These are phyloP conservation scores for Galium porrigens DNA, from an alignment of 305 asterid genomes.

Conservation along the genomic window DNA sequence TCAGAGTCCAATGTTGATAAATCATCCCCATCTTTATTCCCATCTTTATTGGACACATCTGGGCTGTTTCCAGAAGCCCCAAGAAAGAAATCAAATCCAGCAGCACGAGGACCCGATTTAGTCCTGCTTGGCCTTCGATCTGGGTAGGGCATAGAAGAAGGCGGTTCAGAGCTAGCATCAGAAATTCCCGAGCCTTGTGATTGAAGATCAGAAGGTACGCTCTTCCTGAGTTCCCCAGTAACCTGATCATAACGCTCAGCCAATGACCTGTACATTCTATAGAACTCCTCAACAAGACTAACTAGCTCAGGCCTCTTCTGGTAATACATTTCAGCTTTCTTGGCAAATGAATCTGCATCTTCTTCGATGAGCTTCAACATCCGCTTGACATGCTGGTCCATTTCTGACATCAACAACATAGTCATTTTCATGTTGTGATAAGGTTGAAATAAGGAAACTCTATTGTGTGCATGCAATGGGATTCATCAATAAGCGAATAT, in stretches of 20 bases:
- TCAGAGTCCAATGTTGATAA: slow-evolving; percentile 66
- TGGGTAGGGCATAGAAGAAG: slow-evolving; percentile 34
- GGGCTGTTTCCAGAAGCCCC: slow-evolving; percentile 42
- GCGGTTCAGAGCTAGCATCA: slow-evolving; percentile 57
- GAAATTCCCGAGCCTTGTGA: slow-evolving; percentile 81
- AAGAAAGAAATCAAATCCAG: slow-evolving; percentile 71
- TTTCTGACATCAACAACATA: slow-evolving; percentile 42
- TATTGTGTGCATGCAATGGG: slow-evolving; percentile 16
- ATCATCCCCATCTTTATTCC: slow-evolving; percentile 58
- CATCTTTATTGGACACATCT: slow-evolving; percentile 26
- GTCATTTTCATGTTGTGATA: slow-evolving; percentile 11
- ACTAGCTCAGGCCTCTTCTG: slow-evolving; percentile 74
- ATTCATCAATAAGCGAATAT: slow-evolving; percentile 9
- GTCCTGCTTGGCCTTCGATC: slow-evolving; percentile 35
- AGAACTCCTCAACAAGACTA: slow-evolving; percentile 68
- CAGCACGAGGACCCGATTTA: slow-evolving; percentile 65
- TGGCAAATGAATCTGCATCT: slow-evolving; percentile 84
- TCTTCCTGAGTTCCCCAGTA: slow-evolving; percentile 62
- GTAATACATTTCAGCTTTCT: slow-evolving; percentile 74
- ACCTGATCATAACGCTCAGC: slow-evolving; percentile 82
- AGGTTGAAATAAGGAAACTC: slow-evolving; percentile 11
- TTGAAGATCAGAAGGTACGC: slow-evolving; percentile 65
- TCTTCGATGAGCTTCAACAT: slow-evolving; percentile 81
- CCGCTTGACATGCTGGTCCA: slow-evolving; percentile 68
- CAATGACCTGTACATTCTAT: slow-evolving; percentile 62